Evolutionary conservation across 352 stramenopile species (phyloP).

Genomic region (Pythium biforme): DNA sequence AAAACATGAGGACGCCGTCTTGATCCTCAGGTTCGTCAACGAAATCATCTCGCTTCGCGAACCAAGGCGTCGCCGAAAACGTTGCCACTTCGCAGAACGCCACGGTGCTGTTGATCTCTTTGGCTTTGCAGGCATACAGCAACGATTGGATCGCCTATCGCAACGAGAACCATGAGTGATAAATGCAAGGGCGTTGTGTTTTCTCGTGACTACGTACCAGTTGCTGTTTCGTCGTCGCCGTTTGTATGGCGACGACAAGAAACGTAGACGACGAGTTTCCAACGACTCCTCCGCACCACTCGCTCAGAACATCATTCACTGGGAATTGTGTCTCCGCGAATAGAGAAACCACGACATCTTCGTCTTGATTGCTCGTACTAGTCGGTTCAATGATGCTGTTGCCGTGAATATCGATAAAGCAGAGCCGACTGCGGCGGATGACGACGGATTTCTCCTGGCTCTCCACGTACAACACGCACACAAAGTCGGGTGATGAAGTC

Average conservation of each 20-base stretch:
- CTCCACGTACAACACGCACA: constrained; percentile 48
- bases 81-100: background rate
- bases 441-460: constrained; percentile 23
- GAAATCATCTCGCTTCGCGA: background rate
- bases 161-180: background rate
- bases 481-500: constrained; percentile 31
- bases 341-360: constrained; percentile 5
- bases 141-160: constrained; percentile 71
- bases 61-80: constrained; percentile 25
- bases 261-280: constrained; percentile 49
- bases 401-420: constrained; percentile 51
- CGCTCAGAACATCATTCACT: constrained; percentile 39
- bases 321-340: constrained; percentile 67
- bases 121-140: constrained; percentile 78
- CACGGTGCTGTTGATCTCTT: constrained; percentile 53
- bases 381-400: constrained; percentile 47
- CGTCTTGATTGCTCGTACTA: background rate
- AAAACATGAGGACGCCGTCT: constrained; percentile 11
- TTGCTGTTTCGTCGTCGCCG: constrained; percentile 53
- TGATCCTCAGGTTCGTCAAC: constrained; percentile 13
- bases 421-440: constrained; percentile 34
- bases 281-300: constrained; percentile 46
- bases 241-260: constrained; percentile 62
- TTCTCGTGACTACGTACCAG: constrained; percentile 34
- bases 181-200: background rate